Conservation (phyloP, 148 eudicot species). For the Rhododendron henanense region DNA sequence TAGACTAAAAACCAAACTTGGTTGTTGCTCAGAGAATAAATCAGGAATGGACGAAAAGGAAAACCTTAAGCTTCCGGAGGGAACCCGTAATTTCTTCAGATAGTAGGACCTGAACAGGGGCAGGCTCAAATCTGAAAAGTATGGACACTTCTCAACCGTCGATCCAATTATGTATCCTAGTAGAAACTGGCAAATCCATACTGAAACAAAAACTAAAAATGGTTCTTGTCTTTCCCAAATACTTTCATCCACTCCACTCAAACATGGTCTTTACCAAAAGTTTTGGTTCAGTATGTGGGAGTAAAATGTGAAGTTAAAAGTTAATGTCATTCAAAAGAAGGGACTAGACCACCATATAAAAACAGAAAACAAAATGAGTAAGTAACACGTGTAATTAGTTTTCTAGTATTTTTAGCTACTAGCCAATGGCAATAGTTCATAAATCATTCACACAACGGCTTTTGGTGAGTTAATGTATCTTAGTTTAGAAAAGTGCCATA, state of each 20-base stretch:
- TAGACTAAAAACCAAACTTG: not conserved
- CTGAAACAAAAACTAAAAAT: not conserved
- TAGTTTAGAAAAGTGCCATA: conserved; percentile 26
- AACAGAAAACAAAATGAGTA: not conserved
- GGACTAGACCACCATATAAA: not conserved
- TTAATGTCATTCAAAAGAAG: not conserved
- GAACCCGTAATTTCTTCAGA: conserved; percentile 96
- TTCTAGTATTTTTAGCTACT: not conserved
- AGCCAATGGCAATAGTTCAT: not conserved
- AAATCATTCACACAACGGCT: not conserved
- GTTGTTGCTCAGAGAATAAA: not conserved
- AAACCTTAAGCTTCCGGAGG: conserved; percentile 85
- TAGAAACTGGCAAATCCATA: not conserved
- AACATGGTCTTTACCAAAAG: not conserved
- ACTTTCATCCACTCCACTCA: not conserved
- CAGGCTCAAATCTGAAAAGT: conserved; percentile 70
- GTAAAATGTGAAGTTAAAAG: not conserved
- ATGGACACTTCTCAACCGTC: not conserved
- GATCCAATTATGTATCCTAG: not conserved
- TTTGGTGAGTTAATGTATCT: not conserved
- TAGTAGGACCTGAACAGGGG: conserved; percentile 81
- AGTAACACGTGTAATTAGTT: not conserved
- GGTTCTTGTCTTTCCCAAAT: not conserved
- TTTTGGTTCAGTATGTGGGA: not conserved
- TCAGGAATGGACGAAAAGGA: not conserved